Conservation (phyloP, 257 asterid genomes). For the Handroanthus guayacan region DNA sequence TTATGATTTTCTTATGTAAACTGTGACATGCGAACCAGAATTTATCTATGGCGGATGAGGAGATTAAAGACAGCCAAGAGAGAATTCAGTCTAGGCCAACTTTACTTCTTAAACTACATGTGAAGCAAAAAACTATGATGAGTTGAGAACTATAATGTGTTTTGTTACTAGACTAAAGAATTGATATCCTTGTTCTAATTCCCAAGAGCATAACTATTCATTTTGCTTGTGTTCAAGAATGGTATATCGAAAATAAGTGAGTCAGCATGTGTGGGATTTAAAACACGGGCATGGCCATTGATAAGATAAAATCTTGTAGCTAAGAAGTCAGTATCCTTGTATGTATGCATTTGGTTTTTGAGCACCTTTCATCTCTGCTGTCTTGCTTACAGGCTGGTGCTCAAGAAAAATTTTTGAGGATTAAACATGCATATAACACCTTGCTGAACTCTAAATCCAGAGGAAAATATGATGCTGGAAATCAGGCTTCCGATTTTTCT, state of each 20-base stretch:
- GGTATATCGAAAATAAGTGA: not conserved
- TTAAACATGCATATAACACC: slow-evolving; percentile 91
- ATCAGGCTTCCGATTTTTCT: slow-evolving; percentile 59
- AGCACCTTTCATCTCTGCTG: slow-evolving; percentile 16
- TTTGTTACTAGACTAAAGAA: not conserved
- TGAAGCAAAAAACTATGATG: not conserved
- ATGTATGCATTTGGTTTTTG: not conserved
- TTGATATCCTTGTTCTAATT: not conserved
- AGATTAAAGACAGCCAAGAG: not conserved
- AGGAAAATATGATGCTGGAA: slow-evolving; percentile 58
- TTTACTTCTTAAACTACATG: not conserved
- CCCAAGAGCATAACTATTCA: not conserved
- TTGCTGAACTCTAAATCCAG: slow-evolving; percentile 72
- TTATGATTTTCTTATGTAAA: too few species aligned
- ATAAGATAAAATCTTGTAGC: not conserved
- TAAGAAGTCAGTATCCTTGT: slow-evolving; percentile 7
- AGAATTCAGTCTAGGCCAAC: not conserved
- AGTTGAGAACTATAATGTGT: not conserved
- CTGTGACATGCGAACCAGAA: not conserved
- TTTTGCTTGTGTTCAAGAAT: not conserved
- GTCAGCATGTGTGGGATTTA: not conserved
- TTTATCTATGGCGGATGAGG: not conserved
- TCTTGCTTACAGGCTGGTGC: slow-evolving; percentile 65
- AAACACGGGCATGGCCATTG: too few species aligned
- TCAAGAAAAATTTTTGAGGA: slow-evolving; percentile 90